Conservation (phyloP, 306 rosid genomes). For the Mucuna pruriens region DNA sequence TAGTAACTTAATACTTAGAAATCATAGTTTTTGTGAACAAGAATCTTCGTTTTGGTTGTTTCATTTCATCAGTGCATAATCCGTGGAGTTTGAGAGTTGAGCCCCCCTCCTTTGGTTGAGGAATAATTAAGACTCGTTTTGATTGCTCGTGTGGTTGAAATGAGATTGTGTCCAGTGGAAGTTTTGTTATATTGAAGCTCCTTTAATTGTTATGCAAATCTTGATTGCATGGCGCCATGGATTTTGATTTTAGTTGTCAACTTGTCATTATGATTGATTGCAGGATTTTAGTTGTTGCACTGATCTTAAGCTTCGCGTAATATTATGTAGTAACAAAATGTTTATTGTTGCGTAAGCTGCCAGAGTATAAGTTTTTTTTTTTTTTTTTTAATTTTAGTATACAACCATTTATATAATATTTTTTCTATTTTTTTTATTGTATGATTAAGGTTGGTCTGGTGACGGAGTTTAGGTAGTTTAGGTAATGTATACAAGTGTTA, state of each 20-base stretch:
- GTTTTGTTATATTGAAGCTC: not conserved
- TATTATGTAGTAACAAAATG: not conserved
- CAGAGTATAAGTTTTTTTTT: no score
- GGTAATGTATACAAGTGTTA: no score
- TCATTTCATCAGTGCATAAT: conserved; percentile 14
- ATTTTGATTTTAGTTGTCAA: not conserved
- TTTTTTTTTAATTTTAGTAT: no score
- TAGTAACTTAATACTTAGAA: conserved; percentile 35
- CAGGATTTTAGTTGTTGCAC: not conserved
- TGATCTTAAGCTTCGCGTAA: not conserved
- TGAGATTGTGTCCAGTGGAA: not conserved
- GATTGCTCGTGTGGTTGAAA: not conserved
- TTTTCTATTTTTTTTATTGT: no score
- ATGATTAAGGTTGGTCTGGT: no score
- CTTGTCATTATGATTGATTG: not conserved
- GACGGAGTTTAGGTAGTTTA: no score
- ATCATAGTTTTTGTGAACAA: conserved; percentile 39
- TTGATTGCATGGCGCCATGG: not conserved
- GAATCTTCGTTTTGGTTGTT: conserved; percentile 37
- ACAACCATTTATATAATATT: no score
- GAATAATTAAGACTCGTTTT: conserved; percentile 13
- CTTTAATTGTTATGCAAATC: not conserved
- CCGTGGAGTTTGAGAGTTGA: conserved; percentile 10
- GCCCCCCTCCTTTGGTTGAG: conserved; percentile 27
- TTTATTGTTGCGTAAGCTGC: not conserved